A percentile compares a stretch with the other conserved stretches of the same genome.
phyloP scores from a whole-genome alignment of 139 green algal species.

The Micractinium sp. region DNA sequence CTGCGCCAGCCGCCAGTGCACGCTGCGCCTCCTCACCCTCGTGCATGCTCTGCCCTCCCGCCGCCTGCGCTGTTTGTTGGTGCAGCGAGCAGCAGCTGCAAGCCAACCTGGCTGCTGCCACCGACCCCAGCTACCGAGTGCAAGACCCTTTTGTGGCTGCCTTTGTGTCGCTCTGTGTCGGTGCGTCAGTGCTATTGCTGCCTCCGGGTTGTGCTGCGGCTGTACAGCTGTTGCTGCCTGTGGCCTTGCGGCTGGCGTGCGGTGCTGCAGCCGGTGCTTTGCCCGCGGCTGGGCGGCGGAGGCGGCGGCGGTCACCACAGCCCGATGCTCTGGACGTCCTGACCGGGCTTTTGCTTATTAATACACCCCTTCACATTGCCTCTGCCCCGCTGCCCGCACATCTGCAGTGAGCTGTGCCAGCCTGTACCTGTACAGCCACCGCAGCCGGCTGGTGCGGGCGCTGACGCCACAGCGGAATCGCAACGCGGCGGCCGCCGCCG shows the following conservation, averaged over 20 bases:
- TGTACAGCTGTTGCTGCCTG: not conserved
- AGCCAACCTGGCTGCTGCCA: constrained; percentile 26
- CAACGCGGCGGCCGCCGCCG: not conserved
- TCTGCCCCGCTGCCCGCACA: not conserved
- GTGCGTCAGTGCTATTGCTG: not conserved
- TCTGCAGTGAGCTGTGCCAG: constrained; percentile 22
- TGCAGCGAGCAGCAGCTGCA: constrained; percentile 29
- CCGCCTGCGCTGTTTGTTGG: not conserved
- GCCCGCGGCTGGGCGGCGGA: too few relatives aligned
- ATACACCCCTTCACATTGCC: not conserved
- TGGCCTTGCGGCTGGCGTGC: not conserved
- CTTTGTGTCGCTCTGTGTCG: constrained; percentile 22
- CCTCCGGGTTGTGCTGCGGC: not conserved
- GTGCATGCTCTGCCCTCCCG: not conserved
- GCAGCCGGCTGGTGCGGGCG: constrained; percentile 2
- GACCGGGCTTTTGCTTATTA: not conserved
- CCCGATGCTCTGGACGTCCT: not conserved
- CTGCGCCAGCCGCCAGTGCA: too few relatives aligned
- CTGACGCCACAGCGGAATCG: not conserved
- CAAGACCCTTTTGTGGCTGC: constrained; percentile 30
- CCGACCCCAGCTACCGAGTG: constrained; percentile 7
- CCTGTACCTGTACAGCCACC: constrained; percentile 28
- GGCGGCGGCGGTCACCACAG: too few relatives aligned
- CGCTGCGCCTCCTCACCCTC: not conserved
- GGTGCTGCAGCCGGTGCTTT: not conserved